Conservation (phyloP, 2,329 filamentous ascomycete species). For the Phaeosphaeriaceae sp. region DNA sequence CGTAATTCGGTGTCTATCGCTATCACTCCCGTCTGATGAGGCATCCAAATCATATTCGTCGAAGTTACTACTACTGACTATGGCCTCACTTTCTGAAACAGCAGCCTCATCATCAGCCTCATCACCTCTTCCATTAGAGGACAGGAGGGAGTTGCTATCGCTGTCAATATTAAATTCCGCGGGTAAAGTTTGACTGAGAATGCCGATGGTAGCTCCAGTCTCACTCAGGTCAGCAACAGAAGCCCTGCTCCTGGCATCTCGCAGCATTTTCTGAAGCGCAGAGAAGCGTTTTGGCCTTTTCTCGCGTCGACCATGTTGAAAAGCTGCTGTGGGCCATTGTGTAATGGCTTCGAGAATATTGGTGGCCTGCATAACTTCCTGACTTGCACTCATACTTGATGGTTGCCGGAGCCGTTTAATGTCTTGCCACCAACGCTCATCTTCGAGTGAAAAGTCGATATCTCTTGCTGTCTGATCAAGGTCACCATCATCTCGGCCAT, state of each 20-base stretch:
- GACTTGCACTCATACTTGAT: conserved; percentile 45
- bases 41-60: conserved; percentile 46
- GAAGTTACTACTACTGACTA: conserved; percentile 39
- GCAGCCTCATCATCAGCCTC: conserved; percentile 39
- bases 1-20: conserved; percentile 6
- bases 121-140: conserved; percentile 23
- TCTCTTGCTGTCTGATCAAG: conserved; percentile 63
- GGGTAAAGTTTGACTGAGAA: conserved; percentile 75
- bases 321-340: conserved; percentile 61
- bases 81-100: conserved; percentile 37
- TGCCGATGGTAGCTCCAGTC: conserved; percentile 72
- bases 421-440: conserved; percentile 85
- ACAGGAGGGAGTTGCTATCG: conserved; percentile 35
- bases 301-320: conserved; percentile 57
- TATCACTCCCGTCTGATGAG: conserved; percentile 35
- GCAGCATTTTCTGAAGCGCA: conserved; percentile 67
- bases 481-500: conserved; percentile 63
- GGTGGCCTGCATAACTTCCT: conserved; percentile 54
- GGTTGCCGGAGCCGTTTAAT: conserved; percentile 61
- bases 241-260: conserved; percentile 61
- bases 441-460: conserved; percentile 70
- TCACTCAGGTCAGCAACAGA: conserved; percentile 56
- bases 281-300: conserved; percentile 57
- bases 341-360: conserved; percentile 52
- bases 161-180: conserved; percentile 60